Percentiles rank a stretch among this genome's conserved stretches.
These are phyloP conservation scores for Pseudomonodictys pantanalensis DNA, from an alignment of 495 filamentous ascomycete species.

Conservation along the genomic window DNA sequence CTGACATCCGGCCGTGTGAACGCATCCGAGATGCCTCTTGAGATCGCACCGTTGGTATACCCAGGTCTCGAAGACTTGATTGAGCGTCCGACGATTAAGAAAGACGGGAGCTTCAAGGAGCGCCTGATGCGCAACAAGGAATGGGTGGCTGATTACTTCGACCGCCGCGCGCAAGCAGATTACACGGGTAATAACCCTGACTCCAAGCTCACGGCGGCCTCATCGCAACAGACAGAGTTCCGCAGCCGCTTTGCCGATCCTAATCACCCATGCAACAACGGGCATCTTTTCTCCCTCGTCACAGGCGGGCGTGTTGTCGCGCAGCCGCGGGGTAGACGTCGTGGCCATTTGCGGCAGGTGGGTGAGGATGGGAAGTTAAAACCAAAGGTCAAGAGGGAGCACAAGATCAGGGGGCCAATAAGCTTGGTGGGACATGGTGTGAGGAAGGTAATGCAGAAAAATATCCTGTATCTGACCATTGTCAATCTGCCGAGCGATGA, in stretches of 20 bases:
- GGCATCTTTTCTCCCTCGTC: background rate
- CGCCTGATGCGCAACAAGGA: conserved; percentile 10
- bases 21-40: conserved; percentile 3
- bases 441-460: background rate
- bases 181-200: conserved; percentile 20
- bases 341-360: background rate
- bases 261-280: conserved; percentile 18
- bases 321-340: background rate
- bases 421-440: conserved; percentile 1
- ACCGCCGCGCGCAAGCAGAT: conserved; percentile 9
- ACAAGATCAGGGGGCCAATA: background rate
- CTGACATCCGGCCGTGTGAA: background rate
- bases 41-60: conserved; percentile 13
- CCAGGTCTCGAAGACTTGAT: conserved; percentile 1
- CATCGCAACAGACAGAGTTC: conserved; percentile 2
- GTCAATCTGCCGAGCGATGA: conserved; percentile 16
- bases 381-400: background rate
- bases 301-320: background rate
- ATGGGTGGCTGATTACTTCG: conserved; percentile 17
- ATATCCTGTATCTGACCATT: conserved; percentile 15
- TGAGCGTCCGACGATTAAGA: background rate
- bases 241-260: conserved; percentile 12
- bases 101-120: conserved; percentile 10
- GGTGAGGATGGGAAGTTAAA: conserved; percentile 7
- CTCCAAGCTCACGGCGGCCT: conserved; percentile 3